Base-by-base conservation (phyloP, 495 filamentous ascomycete species). In the Penicillium antarcticum region DNA sequence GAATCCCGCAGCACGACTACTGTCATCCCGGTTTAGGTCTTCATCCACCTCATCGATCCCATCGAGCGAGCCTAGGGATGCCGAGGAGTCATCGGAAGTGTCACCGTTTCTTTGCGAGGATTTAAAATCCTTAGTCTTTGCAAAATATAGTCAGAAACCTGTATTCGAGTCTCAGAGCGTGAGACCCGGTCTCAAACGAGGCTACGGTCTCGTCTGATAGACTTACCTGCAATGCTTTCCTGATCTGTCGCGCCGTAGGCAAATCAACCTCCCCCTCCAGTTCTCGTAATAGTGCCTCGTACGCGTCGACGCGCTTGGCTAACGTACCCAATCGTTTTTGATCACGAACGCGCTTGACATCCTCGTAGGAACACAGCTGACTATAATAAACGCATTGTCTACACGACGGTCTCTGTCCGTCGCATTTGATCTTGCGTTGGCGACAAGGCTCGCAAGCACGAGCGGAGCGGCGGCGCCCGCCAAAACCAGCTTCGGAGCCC, bases 401-500 rank as follows among this genome's bases (percentile, higher is more conserved):
- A 64, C 83, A 86, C 2, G 36, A 43, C 3, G 83, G 83, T 53
- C 68, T 63, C n/a, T 57, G 69, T 17, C 79, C 81, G 46, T 77
- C 79, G 53, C 81, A 84, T 61, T 84, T 85, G 50, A 80, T 77
- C 56, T 85, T 85, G 35, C 87, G 76, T 56, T 84, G 80, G 26
- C 87, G 73, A 68, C 87, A 90, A 18, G 86, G 80, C 76, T 87
- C 87, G 59, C 87, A 90, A 14, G 87, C 87, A 24, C 75, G 71
- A 1, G 67, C 63, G 6, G 76, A 72, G n/a, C 77, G 71, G 11
- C 61, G 66, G 19, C 65, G 66, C 16, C 38, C 51, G 6, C 58
- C 55, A 6, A 37, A 45, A 0, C 48, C 24, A 0, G 39, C 29
- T 4, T 23, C 55, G 4, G 51, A 12, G 0, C 37, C 21, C 0